Base-by-base conservation (phyloP, 2,329 filamentous ascomycete species). In the Colletotrichum graminicola region DNA sequence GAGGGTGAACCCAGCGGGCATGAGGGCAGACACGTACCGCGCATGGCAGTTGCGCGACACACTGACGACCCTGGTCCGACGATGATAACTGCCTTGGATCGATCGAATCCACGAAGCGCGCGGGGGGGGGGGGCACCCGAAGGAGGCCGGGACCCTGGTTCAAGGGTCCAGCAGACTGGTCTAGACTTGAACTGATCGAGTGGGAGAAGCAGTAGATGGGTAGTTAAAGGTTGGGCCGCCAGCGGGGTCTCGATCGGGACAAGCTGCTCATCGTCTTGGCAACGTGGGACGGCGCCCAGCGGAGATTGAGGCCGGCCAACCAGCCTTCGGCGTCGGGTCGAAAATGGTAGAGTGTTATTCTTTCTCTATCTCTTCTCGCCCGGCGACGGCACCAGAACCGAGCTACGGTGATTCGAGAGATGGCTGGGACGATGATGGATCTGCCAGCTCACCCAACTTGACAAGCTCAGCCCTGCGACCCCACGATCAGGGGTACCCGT, bases 1-100 rank as follows among this genome's bases (percentile, higher is more conserved):
- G 32, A 77, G 78, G 56, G 81, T 80, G 41, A 81, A 78, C 61
- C 82, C 79, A 21, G 82, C 80, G 73, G 81, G n/a, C 51, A 10
- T 52, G 8, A 62, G 16, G 23, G 39, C 34, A 45, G 59, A 59
- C n/a, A 52, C 43, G 18, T 57, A 7, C 29, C 41, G 51, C 64
- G 64, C 34, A 43, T 57, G 57, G 68, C 39, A 62, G 51, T 55
- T 41, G 32, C 29, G 65, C 18, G n/a, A 47, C 32, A 26, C 21
- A 21, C 41, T 45, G 18, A 59, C 45, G 45, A n/a, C 45, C n/a
- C 59, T 43, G 29, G 45, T 49, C 34, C n/a, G 39, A 39, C 23
- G n/a, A 45, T 5, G 51, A 32, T 18, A 47, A 69, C 52, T 49
- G 29, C 59, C 68, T 71, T 71, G 52, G 59, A 71, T 59, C 45